These are phyloP conservation scores for Populus pruinosa DNA, from an alignment of 345 rosid species.

Conservation along the genomic window DNA sequence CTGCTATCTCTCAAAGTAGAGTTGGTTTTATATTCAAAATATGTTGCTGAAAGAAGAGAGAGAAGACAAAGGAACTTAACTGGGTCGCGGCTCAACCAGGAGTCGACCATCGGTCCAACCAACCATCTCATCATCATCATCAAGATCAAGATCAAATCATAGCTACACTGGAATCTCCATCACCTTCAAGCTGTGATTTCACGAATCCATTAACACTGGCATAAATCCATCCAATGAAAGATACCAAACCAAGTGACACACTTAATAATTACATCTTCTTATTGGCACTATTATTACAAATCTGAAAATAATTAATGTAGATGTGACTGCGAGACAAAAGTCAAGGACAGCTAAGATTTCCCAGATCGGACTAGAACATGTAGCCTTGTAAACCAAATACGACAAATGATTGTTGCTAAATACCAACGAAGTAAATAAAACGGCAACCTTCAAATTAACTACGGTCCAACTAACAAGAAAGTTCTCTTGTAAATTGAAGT, in stretches of 20 bases:
- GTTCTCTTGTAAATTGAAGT: neutral
- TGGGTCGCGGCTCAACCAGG: too few relatives aligned
- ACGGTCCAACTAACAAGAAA: neutral
- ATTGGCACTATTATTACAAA: neutral
- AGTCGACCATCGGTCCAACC: too few relatives aligned
- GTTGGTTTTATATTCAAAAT: too few relatives aligned
- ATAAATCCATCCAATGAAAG: neutral
- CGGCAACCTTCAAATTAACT: neutral
- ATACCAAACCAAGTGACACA: neutral
- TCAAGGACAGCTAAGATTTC: neutral
- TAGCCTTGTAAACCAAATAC: neutral
- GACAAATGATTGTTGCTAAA: neutral
- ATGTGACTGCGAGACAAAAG: neutral
- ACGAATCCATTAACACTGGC: too few relatives aligned
- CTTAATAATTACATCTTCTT: neutral
- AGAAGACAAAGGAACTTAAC: too few relatives aligned
- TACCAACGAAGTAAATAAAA: neutral
- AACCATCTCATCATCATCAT: too few relatives aligned
- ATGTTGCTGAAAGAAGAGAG: too few relatives aligned
- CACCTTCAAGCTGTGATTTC: too few relatives aligned
- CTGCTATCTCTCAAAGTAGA: too few relatives aligned
- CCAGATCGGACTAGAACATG: neutral
- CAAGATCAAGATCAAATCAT: too few relatives aligned
- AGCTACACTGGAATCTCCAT: too few relatives aligned
- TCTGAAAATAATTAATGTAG: neutral